Base-by-base conservation (phyloP, 225 moss, liverwort and hornwort species). In the Bryoerythrophyllum caledonicum region DNA sequence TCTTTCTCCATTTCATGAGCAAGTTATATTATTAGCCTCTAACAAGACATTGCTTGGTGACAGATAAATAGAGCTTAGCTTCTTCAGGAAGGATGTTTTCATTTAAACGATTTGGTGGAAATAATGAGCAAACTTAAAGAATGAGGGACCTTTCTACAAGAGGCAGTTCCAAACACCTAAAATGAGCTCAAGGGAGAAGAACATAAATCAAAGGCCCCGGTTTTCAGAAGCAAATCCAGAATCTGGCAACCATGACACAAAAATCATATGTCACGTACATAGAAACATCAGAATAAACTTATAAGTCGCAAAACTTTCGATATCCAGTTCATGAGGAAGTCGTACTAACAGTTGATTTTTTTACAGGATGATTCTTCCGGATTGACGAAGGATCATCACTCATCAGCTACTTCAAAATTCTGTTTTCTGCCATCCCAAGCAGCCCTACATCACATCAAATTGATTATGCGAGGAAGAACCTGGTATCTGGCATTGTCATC, bases 331-430 rank as follows among this genome's bases (percentile, higher is more conserved):
- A 40, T 24, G 76, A 72, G 2, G 3, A 56, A 54, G 34, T 43
- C 21, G 8, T 24, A 62, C 38, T 67, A 78, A 54, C 49, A 62
- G 19, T 71, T 44, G 24, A 67, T 3, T 61, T 27, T n/a, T 70
- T 68, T 74, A 81, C 84, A 81, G 60, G 80, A 67, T 7, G 66
- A 34, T 46, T 70, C 68, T 60, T 74, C 61, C 70, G 60, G 65
- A 63, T 80, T 73, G 51, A 54, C 49, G 15, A 60, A 75, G 52
- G 53, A 69, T 48, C 23, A 41, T 43, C 61, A 32, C 81, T 81
- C 71, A 77, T 70, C 81, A 70, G 70, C 55, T 46, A 74, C 48
- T 62, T 78, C 78, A 81, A 80, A 81, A 60, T 66, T 74, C 74
- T 66, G 65, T 5, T 16, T 74, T 40, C 54, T 30, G 48, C 74